These are phyloP conservation scores for Arabis alpina DNA, from an alignment of 345 rosid genomes.

Conservation along the genomic window DNA sequence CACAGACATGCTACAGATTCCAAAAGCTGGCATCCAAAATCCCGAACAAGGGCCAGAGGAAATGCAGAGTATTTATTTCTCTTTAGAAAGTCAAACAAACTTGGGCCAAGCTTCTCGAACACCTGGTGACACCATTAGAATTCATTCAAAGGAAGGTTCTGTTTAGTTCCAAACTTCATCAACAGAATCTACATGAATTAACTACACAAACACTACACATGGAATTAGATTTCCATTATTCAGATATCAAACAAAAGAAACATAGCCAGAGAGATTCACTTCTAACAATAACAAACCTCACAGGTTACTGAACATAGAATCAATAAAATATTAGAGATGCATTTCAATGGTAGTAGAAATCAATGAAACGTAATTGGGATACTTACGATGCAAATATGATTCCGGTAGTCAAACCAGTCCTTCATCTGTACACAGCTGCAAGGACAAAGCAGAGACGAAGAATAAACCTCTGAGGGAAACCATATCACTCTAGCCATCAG, in stretches of 20 bases:
- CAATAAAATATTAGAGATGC: not conserved
- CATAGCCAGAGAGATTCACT: conserved; percentile 1
- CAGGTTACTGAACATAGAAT: conserved; percentile 11
- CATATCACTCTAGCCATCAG: conserved; percentile 28
- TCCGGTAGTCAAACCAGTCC: conserved; percentile 77
- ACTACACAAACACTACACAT: conserved; percentile 31
- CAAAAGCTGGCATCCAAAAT: conserved; percentile 94
- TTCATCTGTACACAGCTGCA: conserved; percentile 78
- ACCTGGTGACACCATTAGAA: conserved; percentile 85
- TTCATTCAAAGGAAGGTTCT: conserved; percentile 62
- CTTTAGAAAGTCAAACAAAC: conserved; percentile 92
- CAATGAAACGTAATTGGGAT: conserved; percentile 26
- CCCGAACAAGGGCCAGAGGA: conserved; percentile 92
- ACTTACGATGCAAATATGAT: conserved; percentile 82
- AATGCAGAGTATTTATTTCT: conserved; percentile 89
- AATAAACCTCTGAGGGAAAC: not conserved
- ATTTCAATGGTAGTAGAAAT: conserved; percentile 3
- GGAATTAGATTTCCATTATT: conserved; percentile 11
- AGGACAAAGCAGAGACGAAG: conserved; percentile 29
- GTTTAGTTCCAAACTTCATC: conserved; percentile 53
- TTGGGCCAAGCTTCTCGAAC: conserved; percentile 97
- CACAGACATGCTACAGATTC: conserved; percentile 96
- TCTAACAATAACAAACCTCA: conserved; percentile 16
- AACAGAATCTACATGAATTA: conserved; percentile 41
- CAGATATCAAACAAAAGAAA: conserved; percentile 4